phyloP scores from a whole-genome alignment of 352 stramenopile genomes.

The Pythium scleroteichum region DNA sequence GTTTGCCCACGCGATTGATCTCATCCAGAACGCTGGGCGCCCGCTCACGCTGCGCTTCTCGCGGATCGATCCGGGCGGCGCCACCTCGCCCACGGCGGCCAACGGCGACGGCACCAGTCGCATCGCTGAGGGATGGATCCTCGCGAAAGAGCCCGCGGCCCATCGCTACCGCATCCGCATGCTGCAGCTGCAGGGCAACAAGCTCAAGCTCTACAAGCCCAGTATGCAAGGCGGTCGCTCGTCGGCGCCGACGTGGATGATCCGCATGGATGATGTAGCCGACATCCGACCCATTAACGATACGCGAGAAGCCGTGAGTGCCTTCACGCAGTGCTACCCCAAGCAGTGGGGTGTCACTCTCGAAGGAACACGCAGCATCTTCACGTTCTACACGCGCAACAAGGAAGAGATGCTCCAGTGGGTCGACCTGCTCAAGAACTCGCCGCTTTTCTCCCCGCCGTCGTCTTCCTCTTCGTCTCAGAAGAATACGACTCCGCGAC shows the following conservation, averaged over 20 bases:
- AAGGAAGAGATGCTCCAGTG: constrained; percentile 81
- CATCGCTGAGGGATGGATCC: constrained; percentile 82
- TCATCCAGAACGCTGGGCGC: constrained; percentile 67
- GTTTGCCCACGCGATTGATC: constrained; percentile 74
- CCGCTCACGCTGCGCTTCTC: constrained; percentile 85
- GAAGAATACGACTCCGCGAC: constrained; percentile 36
- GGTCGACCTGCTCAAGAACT: constrained; percentile 89
- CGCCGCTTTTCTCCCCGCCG: constrained; percentile 56
- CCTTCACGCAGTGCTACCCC: constrained; percentile 80
- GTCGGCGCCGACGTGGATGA: constrained; percentile 66
- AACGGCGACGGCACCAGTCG: constrained; percentile 36
- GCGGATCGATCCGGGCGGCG: constrained; percentile 39
- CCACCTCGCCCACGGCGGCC: constrained; percentile 21
- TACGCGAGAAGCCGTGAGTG: constrained; percentile 68
- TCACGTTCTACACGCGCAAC: constrained; percentile 85
- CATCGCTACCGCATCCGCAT: constrained; percentile 80
- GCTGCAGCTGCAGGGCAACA: constrained; percentile 78
- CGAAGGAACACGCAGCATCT: constrained; percentile 78
- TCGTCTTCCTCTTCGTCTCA: constrained; percentile 6
- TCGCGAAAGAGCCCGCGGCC: constrained; percentile 79
- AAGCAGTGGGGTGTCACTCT: constrained; percentile 87
- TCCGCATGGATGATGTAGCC: constrained; percentile 83
- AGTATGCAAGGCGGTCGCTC: constrained; percentile 77
- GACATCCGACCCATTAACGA: constrained; percentile 86
- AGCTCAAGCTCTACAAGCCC: constrained; percentile 83